Percentiles rank a stretch among this genome's conserved stretches.
Conservation (phyloP, 805 yeast genomes). For the Candida chilensis region DNA sequence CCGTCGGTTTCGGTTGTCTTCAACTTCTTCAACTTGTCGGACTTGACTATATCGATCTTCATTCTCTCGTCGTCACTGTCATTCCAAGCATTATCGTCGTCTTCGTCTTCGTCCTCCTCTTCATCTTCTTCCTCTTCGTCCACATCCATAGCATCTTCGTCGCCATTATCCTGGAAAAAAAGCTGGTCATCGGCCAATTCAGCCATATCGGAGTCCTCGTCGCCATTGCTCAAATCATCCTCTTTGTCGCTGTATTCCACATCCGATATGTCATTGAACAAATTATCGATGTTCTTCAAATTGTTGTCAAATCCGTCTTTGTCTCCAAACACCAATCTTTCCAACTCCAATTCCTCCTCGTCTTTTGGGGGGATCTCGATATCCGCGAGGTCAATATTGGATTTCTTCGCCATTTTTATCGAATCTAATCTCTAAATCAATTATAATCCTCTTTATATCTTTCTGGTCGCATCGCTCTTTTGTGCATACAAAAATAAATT, state of each 20-base stretch:
- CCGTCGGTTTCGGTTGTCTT: conserved; percentile 51
- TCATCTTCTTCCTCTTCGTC: conserved; percentile 16
- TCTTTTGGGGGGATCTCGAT: conserved; percentile 58
- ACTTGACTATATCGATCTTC: conserved; percentile 45
- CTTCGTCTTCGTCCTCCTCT: conserved; percentile 18
- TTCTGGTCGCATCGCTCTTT: too few species aligned
- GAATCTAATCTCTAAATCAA: too few species aligned
- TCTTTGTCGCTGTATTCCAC: conserved; percentile 20
- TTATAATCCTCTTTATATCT: too few species aligned
- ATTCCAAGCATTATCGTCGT: conserved; percentile 48
- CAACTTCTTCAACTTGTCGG: conserved; percentile 62
- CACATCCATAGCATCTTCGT: conserved; percentile 17
- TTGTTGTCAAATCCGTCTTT: conserved; percentile 60
- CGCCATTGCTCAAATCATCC: conserved; percentile 5
- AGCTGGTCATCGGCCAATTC: conserved; percentile 16
- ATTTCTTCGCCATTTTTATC: conserved; percentile 3
- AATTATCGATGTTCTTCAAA: conserved; percentile 50
- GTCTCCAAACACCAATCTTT: conserved; percentile 88
- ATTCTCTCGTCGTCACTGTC: conserved; percentile 88
- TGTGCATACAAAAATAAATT: too few species aligned
- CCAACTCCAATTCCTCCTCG: conserved; percentile 72
- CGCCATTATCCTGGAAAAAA: conserved; percentile 9
- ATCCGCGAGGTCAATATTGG: too few species aligned
- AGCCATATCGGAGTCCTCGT: conserved; percentile 4
- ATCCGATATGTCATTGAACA: conserved; percentile 37